Conservation (phyloP, 2,329 filamentous ascomycete genomes). For the Helotiales sp. region DNA sequence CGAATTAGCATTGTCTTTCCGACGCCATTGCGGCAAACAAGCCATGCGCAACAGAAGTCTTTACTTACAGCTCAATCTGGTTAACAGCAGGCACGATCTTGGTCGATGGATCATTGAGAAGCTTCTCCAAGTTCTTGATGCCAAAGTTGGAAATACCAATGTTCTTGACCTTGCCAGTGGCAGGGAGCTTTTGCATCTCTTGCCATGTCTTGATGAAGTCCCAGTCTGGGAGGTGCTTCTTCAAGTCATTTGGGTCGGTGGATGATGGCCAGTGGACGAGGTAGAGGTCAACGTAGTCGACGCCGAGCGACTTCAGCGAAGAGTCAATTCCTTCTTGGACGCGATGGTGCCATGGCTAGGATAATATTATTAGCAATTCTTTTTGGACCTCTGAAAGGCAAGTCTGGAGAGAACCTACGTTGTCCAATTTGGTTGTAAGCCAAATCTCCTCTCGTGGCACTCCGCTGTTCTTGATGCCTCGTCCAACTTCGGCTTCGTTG, state of each 20-base stretch:
- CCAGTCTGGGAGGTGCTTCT: constrained; percentile 75
- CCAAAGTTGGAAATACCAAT: constrained; percentile 88
- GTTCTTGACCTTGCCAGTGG: constrained; percentile 71
- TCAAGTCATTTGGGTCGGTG: constrained; percentile 54
- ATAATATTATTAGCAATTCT: not conserved
- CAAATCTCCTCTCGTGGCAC: constrained; percentile 67
- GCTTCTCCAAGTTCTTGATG: constrained; percentile 76
- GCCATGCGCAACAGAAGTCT: not conserved
- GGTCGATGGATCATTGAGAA: constrained; percentile 65
- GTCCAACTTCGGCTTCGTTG: constrained; percentile 71
- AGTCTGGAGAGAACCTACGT: not conserved
- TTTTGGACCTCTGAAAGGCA: not conserved
- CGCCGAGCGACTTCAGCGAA: constrained; percentile 60
- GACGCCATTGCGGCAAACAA: too few species aligned
- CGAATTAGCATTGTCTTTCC: constrained; percentile 77
- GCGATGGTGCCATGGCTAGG: constrained; percentile 64
- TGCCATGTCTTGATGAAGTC: constrained; percentile 79
- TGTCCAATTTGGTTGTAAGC: constrained; percentile 72
- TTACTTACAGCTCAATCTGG: not conserved
- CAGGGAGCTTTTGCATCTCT: constrained; percentile 69
- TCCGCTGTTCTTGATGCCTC: constrained; percentile 65
- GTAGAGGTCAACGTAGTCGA: constrained; percentile 69
- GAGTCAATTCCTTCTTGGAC: constrained; percentile 61
- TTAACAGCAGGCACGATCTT: constrained; percentile 45
- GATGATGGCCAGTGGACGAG: constrained; percentile 73